phyloP scores from a whole-genome alignment of 495 filamentous ascomycete species.

The Aspergillus olivimuriae region DNA sequence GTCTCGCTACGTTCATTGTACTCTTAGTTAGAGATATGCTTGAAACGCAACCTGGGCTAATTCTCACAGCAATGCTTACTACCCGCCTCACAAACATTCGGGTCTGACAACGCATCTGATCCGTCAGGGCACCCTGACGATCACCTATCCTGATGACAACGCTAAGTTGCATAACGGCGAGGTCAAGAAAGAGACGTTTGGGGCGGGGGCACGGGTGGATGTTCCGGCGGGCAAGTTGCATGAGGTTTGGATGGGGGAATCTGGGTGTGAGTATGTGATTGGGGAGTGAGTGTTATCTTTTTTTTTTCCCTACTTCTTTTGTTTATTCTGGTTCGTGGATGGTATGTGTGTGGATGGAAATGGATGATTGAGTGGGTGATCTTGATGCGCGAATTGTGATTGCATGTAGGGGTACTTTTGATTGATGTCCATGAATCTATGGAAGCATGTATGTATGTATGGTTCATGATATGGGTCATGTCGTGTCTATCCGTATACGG shows the following conservation, averaged over 20 bases:
- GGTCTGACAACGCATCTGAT: slow-evolving; percentile 74
- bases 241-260: slow-evolving; percentile 76
- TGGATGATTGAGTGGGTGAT: too few relatives aligned
- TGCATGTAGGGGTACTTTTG: too few relatives aligned
- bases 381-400: too few relatives aligned
- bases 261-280: slow-evolving; percentile 82
- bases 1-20: too few relatives aligned
- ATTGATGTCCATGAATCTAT: too few relatives aligned
- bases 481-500: too few relatives aligned
- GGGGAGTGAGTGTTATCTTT: slow-evolving; percentile 48
- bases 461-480: too few relatives aligned
- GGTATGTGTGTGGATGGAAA: too few relatives aligned
- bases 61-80: slow-evolving; percentile 58
- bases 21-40: too few relatives aligned
- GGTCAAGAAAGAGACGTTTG: slow-evolving; percentile 58
- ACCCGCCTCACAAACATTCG: slow-evolving; percentile 65
- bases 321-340: too few relatives aligned
- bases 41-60: not conserved
- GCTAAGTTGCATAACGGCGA: slow-evolving; percentile 28
- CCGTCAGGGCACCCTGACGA: slow-evolving; percentile 60
- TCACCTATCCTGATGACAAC: slow-evolving; percentile 65
- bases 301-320: not conserved
- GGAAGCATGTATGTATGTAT: too few relatives aligned
- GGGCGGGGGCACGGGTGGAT: slow-evolving; percentile 64
- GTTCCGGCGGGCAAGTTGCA: slow-evolving; percentile 65